Evolutionary conservation across 441 rosid species (phyloP), one percentile per base, ranked within the genome.

Genomic region (Daphne laureola): DNA sequence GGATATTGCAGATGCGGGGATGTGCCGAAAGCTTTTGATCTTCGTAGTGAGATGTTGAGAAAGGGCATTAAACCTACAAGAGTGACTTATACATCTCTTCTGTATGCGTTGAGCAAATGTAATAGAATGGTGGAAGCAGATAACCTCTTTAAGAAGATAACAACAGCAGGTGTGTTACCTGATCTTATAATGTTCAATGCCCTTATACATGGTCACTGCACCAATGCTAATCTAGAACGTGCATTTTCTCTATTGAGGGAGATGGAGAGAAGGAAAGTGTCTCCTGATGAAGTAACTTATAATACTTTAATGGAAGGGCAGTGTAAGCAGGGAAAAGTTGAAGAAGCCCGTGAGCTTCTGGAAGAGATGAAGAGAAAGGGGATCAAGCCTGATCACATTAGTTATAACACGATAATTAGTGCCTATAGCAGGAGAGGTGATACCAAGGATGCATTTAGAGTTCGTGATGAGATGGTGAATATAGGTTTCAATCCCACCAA

Each of bases 361-460:
- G 80, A 73, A 15, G 84, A 75, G 69, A 92, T 84, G 96, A 83
- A 86, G 75, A 73, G 65, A 55, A 70, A 86, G 67, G 97, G 94
- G 49, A 81, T 92, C 53, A 76, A 72, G 66, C 96, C 96, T 18
- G 98, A 89, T 51, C 80, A 82, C 51, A 21, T 86, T 56, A 89
- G 88, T 72, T 92, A 82, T 65, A 92, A 86, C 67, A 86, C 98
- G 26, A 67, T 92, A 15, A 89, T 89, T 54, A 88, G 96, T 64
- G 97, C 90, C 31, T 82, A 92, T 62, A 81, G 96, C 59, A 89
- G 67, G 75, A 78, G 79, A 70, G 96, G 98, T 9, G 87, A 92
- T 62, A 71, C 80, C 66, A 79, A 76, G 65, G 90, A 79, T 58
- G 98, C 97, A 27, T 65, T 86, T 17, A 74, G 73, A 62, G 87